Base-by-base conservation (phyloP, 2,329 filamentous ascomycete species). In the Cadophora sp. region DNA sequence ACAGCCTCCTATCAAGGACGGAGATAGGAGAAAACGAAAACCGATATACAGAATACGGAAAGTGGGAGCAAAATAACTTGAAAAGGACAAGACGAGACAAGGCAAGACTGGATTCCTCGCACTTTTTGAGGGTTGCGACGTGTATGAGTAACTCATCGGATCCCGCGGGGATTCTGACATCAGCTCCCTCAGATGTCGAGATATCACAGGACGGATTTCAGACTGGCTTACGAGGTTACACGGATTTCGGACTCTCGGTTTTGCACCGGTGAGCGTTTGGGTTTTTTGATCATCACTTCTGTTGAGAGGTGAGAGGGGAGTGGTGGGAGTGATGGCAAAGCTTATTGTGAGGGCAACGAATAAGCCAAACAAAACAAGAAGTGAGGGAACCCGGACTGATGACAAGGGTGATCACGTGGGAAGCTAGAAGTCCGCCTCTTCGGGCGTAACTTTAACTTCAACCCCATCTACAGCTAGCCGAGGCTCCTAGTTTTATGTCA, bases 201-300 rank as follows among this genome's bases (percentile, higher is more conserved):
- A 53, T 53, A 33, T 53, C 50, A 53, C 50, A 53, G 50, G 50
- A 53, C 50, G 50, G 50, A 53, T 53, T 53, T 53, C 27, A 18
- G 6, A 53, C 30, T 24, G 27, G 50, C 50, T 53, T 30, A 53
- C 50, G 50, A 24, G 4, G 50, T 53, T 30, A 53, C 50, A 24
- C 50, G 14, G 50, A 8, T 53, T 53, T 53, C 50, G 50, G 50
- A 53, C 50, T n/a, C 50, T 53, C 50, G 50, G 50, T 33, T 8
- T 53, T 13, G 50, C 50, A 53, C 27, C 14, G 50, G 24, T 53
- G 24, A 33, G 50, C 50, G 33, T 27, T 4, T 18, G 27, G 13
- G 18, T n/a, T 7, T 8, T 18, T 4, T 48, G 4, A 53, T 53
- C 50, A 53, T 53, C 14, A 30, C 27, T 30, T 30, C 13, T 53